These are phyloP conservation scores for Cryphonectria parasitica DNA, from an alignment of 2,329 filamentous ascomycete genomes.

Conservation along the genomic window DNA sequence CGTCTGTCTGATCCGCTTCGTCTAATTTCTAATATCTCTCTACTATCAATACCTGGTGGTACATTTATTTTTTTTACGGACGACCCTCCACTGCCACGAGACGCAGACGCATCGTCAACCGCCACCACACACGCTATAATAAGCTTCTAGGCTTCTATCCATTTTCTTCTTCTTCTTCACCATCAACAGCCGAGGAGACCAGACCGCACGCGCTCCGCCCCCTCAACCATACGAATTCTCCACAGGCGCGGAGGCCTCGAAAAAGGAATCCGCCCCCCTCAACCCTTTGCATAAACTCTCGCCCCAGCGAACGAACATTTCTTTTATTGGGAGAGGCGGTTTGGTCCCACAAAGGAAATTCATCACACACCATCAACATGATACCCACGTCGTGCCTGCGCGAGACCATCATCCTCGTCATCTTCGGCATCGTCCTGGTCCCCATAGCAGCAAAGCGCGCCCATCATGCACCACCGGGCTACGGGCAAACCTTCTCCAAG, in stretches of 20 bases:
- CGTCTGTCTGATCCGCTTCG: neutral
- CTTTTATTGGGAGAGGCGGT: too few relatives aligned
- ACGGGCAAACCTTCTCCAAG: conserved; percentile 25
- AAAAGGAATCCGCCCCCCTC: too few relatives aligned
- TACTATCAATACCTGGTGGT: neutral
- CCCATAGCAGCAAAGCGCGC: conserved; percentile 29
- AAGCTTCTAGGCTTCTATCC: neutral
- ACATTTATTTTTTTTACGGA: neutral
- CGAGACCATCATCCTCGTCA: conserved; percentile 27
- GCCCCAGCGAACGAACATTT: neutral
- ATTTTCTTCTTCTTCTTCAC: neutral
- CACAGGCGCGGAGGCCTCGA: neutral
- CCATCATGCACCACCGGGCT: conserved; percentile 28
- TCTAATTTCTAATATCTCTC: neutral
- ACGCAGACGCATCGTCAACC: too few relatives aligned
- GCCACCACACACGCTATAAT: neutral
- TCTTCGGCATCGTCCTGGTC: conserved; percentile 29
- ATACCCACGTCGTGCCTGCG: conserved; percentile 21
- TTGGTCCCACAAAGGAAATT: too few relatives aligned
- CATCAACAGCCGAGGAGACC: neutral
- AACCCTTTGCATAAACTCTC: neutral
- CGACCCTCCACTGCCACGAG: neutral
- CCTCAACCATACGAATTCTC: neutral
- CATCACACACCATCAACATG: conserved; percentile 10
- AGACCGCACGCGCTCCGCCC: neutral